A percentile compares a stretch with the other conserved stretches of the same genome.
Evolutionary conservation across 2,329 filamentous ascomycete species (phyloP).

Genomic region (Graphium sp.): DNA sequence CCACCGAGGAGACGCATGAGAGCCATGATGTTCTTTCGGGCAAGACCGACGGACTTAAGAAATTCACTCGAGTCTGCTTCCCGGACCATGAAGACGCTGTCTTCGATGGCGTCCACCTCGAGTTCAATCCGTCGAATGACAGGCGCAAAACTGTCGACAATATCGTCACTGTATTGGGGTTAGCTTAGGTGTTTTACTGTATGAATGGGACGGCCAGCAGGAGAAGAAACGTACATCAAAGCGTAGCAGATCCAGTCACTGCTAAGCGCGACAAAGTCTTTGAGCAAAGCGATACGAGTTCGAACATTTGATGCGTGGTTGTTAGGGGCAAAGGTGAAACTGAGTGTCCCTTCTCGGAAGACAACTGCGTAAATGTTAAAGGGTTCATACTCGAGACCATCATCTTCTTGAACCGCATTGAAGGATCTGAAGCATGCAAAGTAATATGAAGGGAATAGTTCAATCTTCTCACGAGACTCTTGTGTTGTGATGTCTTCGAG

Average conservation of each 20-base stretch:
- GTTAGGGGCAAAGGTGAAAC: constrained; percentile 84
- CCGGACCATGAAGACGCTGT: constrained; percentile 83
- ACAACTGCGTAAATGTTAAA: constrained; percentile 96
- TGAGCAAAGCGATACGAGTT: constrained; percentile 78
- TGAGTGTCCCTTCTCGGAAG: constrained; percentile 86
- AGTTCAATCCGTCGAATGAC: constrained; percentile 74
- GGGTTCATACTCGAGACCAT: constrained; percentile 73
- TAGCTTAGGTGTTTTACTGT: too few species aligned
- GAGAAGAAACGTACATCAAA: constrained; percentile 52
- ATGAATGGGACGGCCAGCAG: not conserved
- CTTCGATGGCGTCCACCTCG: constrained; percentile 85
- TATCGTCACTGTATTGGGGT: constrained; percentile 53
- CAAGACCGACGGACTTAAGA: constrained; percentile 72
- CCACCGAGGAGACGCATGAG: constrained; percentile 84
- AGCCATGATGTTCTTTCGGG: constrained; percentile 88
- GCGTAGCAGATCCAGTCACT: constrained; percentile 99
- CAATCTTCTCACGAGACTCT: constrained; percentile 94
- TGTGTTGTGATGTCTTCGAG: constrained; percentile 93
- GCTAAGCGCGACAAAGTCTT: constrained; percentile 87
- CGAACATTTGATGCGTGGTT: constrained; percentile 78
- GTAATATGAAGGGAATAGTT: constrained; percentile 94
- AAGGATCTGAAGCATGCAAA: constrained; percentile 97
- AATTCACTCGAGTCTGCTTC: constrained; percentile 81
- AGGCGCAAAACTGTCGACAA: constrained; percentile 88
- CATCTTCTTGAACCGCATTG: constrained; percentile 58